These are phyloP conservation scores for Tuctoria greenei DNA, from an alignment of 176 grass and related monocot species.

Conservation along the genomic window DNA sequence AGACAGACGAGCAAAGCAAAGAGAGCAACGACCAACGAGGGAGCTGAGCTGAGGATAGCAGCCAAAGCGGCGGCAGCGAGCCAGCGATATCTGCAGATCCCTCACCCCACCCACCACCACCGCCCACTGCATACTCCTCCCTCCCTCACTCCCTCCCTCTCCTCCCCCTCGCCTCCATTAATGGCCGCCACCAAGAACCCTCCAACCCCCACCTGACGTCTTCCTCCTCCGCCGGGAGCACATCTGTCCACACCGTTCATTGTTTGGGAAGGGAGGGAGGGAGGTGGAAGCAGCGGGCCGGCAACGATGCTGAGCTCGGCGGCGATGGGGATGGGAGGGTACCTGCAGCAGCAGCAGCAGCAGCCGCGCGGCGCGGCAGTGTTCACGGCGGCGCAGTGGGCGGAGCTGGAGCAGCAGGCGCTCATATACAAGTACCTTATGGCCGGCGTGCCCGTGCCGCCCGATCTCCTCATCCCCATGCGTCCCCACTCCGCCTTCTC, in stretches of 20 bases:
- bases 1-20: neutral
- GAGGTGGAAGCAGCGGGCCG: neutral
- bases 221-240: neutral
- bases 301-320: slow-evolving; percentile 54
- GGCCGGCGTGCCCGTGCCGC: slow-evolving; percentile 86
- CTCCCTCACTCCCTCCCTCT: slow-evolving; percentile 20
- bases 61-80: neutral
- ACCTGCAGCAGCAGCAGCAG: slow-evolving; percentile 11
- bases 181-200: slow-evolving; percentile 62
- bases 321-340: slow-evolving; percentile 37
- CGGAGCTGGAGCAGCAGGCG: slow-evolving; percentile 97
- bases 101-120: slow-evolving; percentile 41
- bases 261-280: neutral
- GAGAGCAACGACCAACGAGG: too few relatives aligned
- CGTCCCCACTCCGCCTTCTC: slow-evolving; percentile 62
- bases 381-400: slow-evolving; percentile 94
- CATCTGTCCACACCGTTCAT: neutral
- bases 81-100: slow-evolving; percentile 18
- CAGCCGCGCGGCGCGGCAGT: slow-evolving; percentile 47
- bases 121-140: neutral
- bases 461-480: slow-evolving; percentile 87
- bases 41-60: neutral
- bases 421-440: slow-evolving; percentile 96
- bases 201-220: slow-evolving; percentile 39
- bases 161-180: slow-evolving; percentile 39